Base-by-base conservation (phyloP, 2,329 filamentous ascomycete species). In the Nemania sp. region DNA sequence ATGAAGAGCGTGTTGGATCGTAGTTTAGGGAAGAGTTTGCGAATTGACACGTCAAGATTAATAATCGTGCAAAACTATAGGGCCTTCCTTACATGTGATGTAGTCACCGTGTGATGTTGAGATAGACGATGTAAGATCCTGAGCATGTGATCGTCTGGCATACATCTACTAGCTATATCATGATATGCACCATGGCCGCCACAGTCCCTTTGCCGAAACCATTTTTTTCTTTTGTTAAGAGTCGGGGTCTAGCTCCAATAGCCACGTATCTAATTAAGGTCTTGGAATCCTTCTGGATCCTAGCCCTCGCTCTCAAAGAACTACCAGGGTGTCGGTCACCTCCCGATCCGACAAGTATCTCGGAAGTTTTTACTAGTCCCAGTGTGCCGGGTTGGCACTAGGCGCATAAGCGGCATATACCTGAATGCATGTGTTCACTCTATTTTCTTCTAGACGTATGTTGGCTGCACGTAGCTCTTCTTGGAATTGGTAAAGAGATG, bases 361-460 rank as follows among this genome's bases (percentile, higher is more conserved):
- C 53, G 32, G 29, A 62, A 45, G 41, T 47, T 61, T 45, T 27
- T 32, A 54, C n/a, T 35, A 53, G 66, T 64, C 57, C 67, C 66
- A 45, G 41, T 43, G 56, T 57, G 66, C 61, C 52, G 66, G 66
- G 61, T 66, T 62, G 18, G 26, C 20, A 35, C 43, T 24, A 53
- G 58, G 15, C 49, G 45, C 38, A 57, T 62, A 32, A 56, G 11
- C 20, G 26, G 45, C 54, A 45, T 49, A 43, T 38, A 32, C 22
- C 24, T 26, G 15, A 47, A 49, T 41, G 55, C 55, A 56, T 29
- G 55, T 64, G 24, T 32, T 45, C 26, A 47, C 18, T 41, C n/a
- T 55, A 47, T 27, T 32, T 59, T 51, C 26, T 59, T 45, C 51
- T 27, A 51, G 35, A 47, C 24, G 13, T 64, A 18, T 47, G 45